A percentile compares a stretch with the other conserved stretches of the same genome.
phyloP scores from a whole-genome alignment of 2,329 filamentous ascomycete genomes.

The Colletotrichum tamarilloi region DNA sequence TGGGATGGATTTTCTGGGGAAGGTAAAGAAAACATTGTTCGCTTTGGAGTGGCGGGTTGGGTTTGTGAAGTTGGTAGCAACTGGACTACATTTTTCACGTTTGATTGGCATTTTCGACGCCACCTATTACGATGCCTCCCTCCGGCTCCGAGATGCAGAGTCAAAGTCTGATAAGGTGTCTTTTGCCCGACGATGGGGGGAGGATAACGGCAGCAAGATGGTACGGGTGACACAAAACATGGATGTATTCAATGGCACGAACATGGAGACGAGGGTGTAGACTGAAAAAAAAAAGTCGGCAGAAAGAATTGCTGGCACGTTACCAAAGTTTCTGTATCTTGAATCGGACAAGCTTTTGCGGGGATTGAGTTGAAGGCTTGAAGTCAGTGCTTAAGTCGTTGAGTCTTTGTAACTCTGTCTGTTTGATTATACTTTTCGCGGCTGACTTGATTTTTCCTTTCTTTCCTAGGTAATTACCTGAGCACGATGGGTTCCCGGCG shows the following conservation, averaged over 20 bases:
- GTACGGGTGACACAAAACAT: neutral
- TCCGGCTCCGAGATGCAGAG: neutral
- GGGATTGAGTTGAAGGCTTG: neutral
- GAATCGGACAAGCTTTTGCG: neutral
- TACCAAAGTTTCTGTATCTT: neutral
- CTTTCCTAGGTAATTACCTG: neutral
- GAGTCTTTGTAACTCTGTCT: neutral
- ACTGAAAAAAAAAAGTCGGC: neutral
- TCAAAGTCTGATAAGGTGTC: neutral
- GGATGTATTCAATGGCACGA: too few relatives aligned
- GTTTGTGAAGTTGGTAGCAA: neutral
- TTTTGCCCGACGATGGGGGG: neutral
- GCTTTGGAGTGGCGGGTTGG: too few relatives aligned
- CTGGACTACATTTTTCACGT: neutral
- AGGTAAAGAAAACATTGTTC: neutral
- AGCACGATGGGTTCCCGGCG: neutral
- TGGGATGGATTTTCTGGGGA: neutral
- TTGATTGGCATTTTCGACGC: neutral
- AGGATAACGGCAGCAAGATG: neutral
- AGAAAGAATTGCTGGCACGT: neutral
- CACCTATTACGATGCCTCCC: neutral
- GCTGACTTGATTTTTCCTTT: neutral
- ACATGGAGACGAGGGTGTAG: neutral
- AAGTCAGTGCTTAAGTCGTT: neutral
- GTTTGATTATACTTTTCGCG: neutral